Percentiles rank a stretch among this genome's conserved stretches.
phyloP scores from a whole-genome alignment of 306 rosid genomes.

The Vicia sativa region DNA sequence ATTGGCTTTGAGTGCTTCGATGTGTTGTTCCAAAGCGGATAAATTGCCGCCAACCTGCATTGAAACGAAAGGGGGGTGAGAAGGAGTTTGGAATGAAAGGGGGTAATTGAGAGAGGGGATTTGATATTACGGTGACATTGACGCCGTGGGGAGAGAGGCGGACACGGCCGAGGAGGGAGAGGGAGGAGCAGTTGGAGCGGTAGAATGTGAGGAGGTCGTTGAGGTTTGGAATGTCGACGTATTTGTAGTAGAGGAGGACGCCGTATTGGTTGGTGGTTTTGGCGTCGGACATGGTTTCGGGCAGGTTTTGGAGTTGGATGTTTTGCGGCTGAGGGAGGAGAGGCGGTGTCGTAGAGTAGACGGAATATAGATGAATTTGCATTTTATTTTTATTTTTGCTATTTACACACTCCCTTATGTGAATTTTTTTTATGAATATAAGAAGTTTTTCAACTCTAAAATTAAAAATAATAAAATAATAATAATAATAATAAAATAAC shows the following conservation, averaged over 20 bases:
- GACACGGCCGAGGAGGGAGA: slow-evolving; percentile 81
- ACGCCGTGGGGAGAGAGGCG: slow-evolving; percentile 85
- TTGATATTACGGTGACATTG: slow-evolving; percentile 68
- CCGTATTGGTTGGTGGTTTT: slow-evolving; percentile 53
- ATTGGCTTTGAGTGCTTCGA: slow-evolving; percentile 53
- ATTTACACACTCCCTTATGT: not conserved
- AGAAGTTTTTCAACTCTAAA: too few relatives aligned
- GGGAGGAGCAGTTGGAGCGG: slow-evolving; percentile 72
- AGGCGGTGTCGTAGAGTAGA: not conserved
- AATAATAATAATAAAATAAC: too few relatives aligned
- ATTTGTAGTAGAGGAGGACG: slow-evolving; percentile 75
- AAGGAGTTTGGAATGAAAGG: not conserved
- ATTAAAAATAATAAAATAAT: too few relatives aligned
- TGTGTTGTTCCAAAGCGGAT: slow-evolving; percentile 63
- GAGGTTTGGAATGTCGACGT: slow-evolving; percentile 61
- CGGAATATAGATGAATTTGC: not conserved
- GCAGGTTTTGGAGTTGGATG: not conserved
- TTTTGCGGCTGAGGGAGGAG: not conserved
- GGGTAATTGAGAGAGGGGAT: not conserved
- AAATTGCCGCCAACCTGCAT: slow-evolving; percentile 77
- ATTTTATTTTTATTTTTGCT: not conserved
- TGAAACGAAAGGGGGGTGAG: not conserved
- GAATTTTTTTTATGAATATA: too few relatives aligned
- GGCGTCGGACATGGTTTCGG: slow-evolving; percentile 43
- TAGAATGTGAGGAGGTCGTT: slow-evolving; percentile 63